Evolutionary conservation across 768 basidiomycete species (phyloP).

Genomic region (Tephrocybe sp.): DNA sequence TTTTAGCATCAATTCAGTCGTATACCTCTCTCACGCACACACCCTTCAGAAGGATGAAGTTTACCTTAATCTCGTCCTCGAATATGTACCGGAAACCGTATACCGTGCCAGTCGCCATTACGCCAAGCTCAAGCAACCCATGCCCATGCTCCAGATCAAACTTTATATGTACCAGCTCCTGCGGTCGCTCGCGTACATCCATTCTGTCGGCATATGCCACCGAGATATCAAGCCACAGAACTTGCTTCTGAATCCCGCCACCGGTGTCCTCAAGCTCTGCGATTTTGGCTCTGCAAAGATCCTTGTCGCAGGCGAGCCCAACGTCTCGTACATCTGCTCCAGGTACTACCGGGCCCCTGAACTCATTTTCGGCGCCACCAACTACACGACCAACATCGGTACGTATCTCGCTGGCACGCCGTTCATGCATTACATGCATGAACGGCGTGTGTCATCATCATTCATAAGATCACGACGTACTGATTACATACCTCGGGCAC

Average conservation of each 20-base stretch:
- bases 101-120: conserved; percentile 99
- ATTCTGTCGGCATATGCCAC: conserved; percentile 99
- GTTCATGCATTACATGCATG: too few species aligned
- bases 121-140: conserved; percentile 98
- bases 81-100: conserved; percentile 99
- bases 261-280: conserved; percentile 95
- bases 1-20: conserved; percentile 10
- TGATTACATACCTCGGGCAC: conserved; percentile 4
- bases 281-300: conserved; percentile 99
- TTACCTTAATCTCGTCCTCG: conserved; percentile 97
- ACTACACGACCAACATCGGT: conserved; percentile 99
- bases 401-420: conserved; percentile 27
- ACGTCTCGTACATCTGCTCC: conserved; percentile 99
- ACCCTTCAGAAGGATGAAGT: conserved; percentile 92
- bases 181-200: conserved; percentile 98
- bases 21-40: conserved; percentile 11
- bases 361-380: conserved; percentile 98
- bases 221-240: conserved; percentile 99
- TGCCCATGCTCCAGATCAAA: conserved; percentile 99
- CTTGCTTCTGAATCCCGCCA: conserved; percentile 93
- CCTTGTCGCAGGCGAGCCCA: conserved; percentile 95
- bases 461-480: background rate
- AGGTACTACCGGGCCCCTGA: conserved; percentile 99
- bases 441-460: background rate
- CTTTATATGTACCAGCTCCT: conserved; percentile 99